phyloP scores from a whole-genome alignment of 169 alveolate species.

The Plasmodium yoelii region DNA sequence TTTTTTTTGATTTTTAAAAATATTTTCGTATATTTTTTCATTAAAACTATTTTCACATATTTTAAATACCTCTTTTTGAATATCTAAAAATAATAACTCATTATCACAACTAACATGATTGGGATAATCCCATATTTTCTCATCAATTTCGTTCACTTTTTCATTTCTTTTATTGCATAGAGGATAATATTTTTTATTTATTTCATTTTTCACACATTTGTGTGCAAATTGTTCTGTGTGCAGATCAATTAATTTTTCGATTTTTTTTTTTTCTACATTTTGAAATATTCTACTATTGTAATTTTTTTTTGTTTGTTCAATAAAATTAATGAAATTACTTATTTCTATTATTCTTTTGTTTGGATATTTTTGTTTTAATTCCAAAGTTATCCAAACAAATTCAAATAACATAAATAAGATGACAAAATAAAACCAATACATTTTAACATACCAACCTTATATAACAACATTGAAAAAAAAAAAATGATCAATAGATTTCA shows the following conservation, averaged over 20 bases:
- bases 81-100: background rate
- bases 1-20: conserved; percentile 13
- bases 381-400: too few species aligned
- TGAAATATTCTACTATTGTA: background rate
- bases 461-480: too few species aligned
- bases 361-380: too few species aligned
- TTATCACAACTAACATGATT: background rate
- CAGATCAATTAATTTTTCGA: background rate
- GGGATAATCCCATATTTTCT: background rate
- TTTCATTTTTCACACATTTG: background rate
- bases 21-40: background rate
- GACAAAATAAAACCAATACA: too few species aligned
- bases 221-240: background rate
- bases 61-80: conserved; percentile 28
- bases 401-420: too few species aligned
- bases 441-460: too few species aligned
- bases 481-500: too few species aligned
- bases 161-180: background rate
- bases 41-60: conserved; percentile 5
- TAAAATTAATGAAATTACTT: too few species aligned
- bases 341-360: too few species aligned
- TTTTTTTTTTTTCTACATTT: background rate
- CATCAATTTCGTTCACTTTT: background rate
- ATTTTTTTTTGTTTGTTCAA: too few species aligned
- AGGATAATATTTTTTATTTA: background rate